phyloP scores from a whole-genome alignment of 1,284 basidiomycete genomes.

The Pyrrhoderma lamaoense region DNA sequence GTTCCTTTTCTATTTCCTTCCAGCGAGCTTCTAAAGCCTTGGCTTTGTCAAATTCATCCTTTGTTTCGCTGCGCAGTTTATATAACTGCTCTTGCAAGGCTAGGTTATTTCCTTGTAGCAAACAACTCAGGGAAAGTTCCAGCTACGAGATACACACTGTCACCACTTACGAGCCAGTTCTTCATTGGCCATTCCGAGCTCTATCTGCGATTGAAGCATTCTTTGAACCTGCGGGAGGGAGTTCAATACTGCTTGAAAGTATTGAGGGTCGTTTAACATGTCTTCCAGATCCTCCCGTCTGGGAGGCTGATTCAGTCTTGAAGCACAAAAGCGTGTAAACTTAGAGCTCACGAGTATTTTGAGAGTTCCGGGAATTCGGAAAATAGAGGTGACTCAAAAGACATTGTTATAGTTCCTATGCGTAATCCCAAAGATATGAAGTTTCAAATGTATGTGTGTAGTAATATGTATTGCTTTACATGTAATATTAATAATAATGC shows the following conservation, averaged over 20 bases:
- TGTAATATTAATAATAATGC: no score
- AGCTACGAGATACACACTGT: background rate
- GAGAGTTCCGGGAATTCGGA: constrained; percentile 66
- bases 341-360: constrained; percentile 48
- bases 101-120: constrained; percentile 60
- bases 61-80: constrained; percentile 67
- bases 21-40: constrained; percentile 72
- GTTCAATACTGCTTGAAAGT: constrained; percentile 84
- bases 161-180: constrained; percentile 66
- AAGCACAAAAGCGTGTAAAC: background rate
- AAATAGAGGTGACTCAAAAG: constrained; percentile 37
- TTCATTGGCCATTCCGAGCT: constrained; percentile 77
- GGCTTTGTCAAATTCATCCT: constrained; percentile 80
- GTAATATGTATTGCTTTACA: no score
- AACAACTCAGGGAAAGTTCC: background rate
- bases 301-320: constrained; percentile 14
- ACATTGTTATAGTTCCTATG: constrained; percentile 12
- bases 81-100: constrained; percentile 68
- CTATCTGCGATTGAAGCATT: constrained; percentile 67
- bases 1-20: constrained; percentile 80
- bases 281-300: constrained; percentile 87
- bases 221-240: constrained; percentile 66
- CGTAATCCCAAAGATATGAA: no score
- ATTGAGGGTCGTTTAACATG: constrained; percentile 68
- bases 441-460: no score